Evolutionary conservation across 805 yeast genomes (phyloP).

Genomic region (Yarrowia bubula): DNA sequence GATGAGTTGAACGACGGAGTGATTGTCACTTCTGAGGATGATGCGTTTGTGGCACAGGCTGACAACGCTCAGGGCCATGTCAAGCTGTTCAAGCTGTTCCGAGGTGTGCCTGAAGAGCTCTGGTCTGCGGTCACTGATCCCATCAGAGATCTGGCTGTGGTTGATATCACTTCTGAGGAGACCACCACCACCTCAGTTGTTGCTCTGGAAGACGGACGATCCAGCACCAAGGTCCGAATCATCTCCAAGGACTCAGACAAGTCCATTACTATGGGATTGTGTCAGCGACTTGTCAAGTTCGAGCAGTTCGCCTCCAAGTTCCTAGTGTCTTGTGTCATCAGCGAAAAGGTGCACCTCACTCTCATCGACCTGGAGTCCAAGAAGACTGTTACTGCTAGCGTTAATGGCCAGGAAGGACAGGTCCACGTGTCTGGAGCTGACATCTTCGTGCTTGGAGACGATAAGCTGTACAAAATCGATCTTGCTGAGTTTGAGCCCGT

Average conservation of each 20-base stretch:
- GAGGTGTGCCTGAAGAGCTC: constrained; percentile 21
- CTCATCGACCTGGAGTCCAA: constrained; percentile 4
- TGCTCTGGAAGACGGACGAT: constrained; percentile 24
- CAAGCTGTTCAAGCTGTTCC: constrained; percentile 3
- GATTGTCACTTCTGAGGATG: constrained; percentile 13
- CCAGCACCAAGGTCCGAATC: constrained; percentile 5
- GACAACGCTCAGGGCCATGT: background rate
- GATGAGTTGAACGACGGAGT: background rate
- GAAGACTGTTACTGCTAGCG: constrained; percentile 16
- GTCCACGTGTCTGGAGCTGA: constrained; percentile 1
- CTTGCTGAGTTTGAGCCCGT: constrained; percentile 19
- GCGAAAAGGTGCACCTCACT: constrained; percentile 14
- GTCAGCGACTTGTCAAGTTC: constrained; percentile 12
- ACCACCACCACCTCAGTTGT: background rate
- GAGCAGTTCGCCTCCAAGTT: constrained; percentile 21
- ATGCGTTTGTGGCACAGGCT: constrained; percentile 6
- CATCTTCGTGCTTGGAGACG: constrained; percentile 17
- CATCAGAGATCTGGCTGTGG: constrained; percentile 7
- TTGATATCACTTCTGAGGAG: background rate
- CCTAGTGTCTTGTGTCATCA: constrained; percentile 11
- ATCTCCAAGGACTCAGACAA: background rate
- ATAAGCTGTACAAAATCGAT: constrained; percentile 22
- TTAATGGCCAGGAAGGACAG: constrained; percentile 18
- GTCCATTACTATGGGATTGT: constrained; percentile 7
- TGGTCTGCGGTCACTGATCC: background rate